Evolutionary conservation across 768 basidiomycete species (phyloP), one percentile per base, ranked within the genome.

Genomic region (Lactarius sanguifluus): DNA sequence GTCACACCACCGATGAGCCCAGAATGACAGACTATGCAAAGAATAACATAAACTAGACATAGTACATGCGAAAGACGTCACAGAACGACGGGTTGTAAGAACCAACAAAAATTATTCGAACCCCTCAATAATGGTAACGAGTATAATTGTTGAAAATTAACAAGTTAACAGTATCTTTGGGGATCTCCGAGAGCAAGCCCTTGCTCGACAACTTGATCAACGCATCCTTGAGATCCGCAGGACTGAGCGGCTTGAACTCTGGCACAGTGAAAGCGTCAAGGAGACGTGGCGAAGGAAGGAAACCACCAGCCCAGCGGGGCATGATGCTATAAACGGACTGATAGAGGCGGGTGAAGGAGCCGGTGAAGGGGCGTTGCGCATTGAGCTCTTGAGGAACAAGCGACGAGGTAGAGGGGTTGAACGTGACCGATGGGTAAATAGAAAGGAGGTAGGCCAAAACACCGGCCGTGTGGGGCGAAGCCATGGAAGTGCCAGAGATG

Each of bases 401-500:
- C 9, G 73, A 59, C 59, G 76, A 72, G 65, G 83, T 70, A 7
- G 70, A 59, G 16, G 88, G 87, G 73, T 86, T 70, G 74, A 91
- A 91, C 1, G 81, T 77, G 52, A 76, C 68, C 0, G 85, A 85
- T 6, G 90, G 90, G 78, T 94, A 89, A 73, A 96, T 84, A 28
- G 92, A 93, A 65, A 97, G 84, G 71, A 93, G 83, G 82, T 97
- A 97, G 12, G 95, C 95, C 58, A 92, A 77, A 61, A 96, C 77
- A 69, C 95, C 95, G 62, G 91, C 90, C 41, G 84, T 86, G 78
- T 96, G 94, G 47, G 95, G 95, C 10, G 91, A 91, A 6, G 95
- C 94, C 94, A 96, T 96, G 13, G 91, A 93, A 9, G 93, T 95
- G 36, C 93, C 92, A 0, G 91, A 93, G 70, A 96, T 85, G 15